Base-by-base conservation (phyloP, 1,139 yeast species). In the Magnusiomyces ingens region DNA sequence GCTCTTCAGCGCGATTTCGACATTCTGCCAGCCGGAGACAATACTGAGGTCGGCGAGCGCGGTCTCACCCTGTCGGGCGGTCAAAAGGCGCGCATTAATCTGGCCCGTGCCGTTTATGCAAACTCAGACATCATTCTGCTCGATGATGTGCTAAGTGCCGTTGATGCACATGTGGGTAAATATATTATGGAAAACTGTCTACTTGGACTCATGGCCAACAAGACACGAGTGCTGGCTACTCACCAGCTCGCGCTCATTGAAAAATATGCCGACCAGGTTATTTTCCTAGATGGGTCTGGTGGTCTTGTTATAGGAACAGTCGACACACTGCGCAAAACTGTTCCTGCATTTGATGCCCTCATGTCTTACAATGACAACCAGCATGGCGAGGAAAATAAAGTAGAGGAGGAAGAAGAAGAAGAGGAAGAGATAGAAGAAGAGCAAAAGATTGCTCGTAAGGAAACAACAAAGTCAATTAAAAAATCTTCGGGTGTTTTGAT, bases 41-140 rank as follows among this genome's bases (percentile, higher is more conserved):
- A 68, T 51, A 87, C 96, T 1, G 96, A 89, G 69, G 85, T 90
- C 55, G 97, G 97, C 58, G 97, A 90, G 67, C 79, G 95, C 61
- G 97, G 97, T 60, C 86, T 90, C 60, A 89, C 94, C 0, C 71
- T 90, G 45, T 87, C 96, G 2, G 97, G 97, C 56, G 97, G 97
- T 45, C 97, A 90, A 68, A 90, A 90, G 70, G 95, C 96, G 0
- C 77, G 96, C 64, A 79, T 88, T 60, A 84, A 84, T 61, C 73
- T 90, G 55, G 96, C 96, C 1, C 78, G 96, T 63, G 86, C 95
- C 1, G 90, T 86, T 2, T 90, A 90, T 67, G 81, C 85, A 44
- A 74, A 80, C 54, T 72, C 76, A 35, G 89, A 85, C 56, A 81
- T 85, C 44, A 72, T 87, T 21, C 68, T 90, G 55, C 73, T 90